These are phyloP conservation scores for Leccinum longicurvipes DNA, from an alignment of 768 basidiomycete species.

Conservation along the genomic window DNA sequence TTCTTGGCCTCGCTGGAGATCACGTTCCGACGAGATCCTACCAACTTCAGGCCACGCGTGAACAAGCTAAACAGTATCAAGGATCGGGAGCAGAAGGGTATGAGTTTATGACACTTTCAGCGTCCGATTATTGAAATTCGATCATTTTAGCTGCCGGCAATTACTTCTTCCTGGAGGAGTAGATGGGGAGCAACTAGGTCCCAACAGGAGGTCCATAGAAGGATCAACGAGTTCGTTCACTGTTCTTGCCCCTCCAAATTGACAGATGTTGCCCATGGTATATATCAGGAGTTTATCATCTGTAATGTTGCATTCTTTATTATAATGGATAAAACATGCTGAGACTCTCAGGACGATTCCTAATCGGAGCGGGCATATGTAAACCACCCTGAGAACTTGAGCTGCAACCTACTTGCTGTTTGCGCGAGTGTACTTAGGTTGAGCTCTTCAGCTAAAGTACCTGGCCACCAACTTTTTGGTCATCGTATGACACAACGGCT, in stretches of 20 bases:
- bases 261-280: conserved; percentile 6
- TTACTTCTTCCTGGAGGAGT: conserved; percentile 93
- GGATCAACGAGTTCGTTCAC: conserved; percentile 15
- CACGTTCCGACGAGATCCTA: conserved; percentile 97
- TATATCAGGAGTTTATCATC: conserved; percentile 6
- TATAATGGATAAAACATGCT: too few relatives aligned
- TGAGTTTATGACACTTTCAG: conserved; percentile 17
- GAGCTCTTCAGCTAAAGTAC: too few relatives aligned
- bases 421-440: too few relatives aligned
- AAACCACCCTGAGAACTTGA: too few relatives aligned
- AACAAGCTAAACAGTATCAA: conserved; percentile 85
- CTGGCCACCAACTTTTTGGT: too few relatives aligned
- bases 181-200: conserved; percentile 13
- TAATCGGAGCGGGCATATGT: too few relatives aligned
- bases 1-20: conserved; percentile 95
- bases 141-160: conserved; percentile 62
- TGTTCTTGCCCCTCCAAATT: conserved; percentile 5
- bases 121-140: conserved; percentile 5
- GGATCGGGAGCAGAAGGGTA: conserved; percentile 85
- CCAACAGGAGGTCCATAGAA: background rate
- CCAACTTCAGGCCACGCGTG: conserved; percentile 86
- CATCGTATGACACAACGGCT: too few relatives aligned
- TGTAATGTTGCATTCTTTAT: background rate
- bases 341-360: too few relatives aligned
- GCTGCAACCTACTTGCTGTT: too few relatives aligned